Evolutionary conservation across 1,284 basidiomycete genomes (phyloP), one percentile per base, ranked within the genome.

Genomic region (Cryptococcus wingfieldii): DNA sequence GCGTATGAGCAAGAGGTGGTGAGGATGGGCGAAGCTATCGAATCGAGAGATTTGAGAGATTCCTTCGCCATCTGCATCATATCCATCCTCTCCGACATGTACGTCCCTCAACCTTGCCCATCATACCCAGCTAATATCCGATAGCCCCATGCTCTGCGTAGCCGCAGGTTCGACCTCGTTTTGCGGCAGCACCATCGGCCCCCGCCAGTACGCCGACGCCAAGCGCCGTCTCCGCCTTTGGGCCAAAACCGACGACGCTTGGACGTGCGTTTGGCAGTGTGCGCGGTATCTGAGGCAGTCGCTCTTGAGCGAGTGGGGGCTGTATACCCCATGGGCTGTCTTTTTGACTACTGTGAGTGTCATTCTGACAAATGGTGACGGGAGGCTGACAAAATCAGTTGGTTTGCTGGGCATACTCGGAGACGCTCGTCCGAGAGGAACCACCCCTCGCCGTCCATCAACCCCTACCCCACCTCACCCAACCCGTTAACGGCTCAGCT

Each of bases 201-300:
- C 66, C 2, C 57, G 63, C 19, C 69, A 72, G 56, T 67, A 65
- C 39, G 54, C 64, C 3, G 71, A 74, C 54, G 64, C 65, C 12
- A 62, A 61, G 47, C 62, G 69, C 9, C 63, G 70, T 27, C 51
- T 71, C 16, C 55, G 61, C 14, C 51, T 72, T 3, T 74, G 72
- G 72, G 62, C 55, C 31, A 67, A 69, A 28, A 69, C 67, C 3
- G 63, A 65, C 7, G 69, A 74, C 55, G 67, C 72, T 10, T 72
- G 70, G 66, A 72, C 67, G 8, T 74, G 72, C 48, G 58, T 74
- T 3, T 72, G 70, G 72, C 70, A 72, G 55, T 68, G 59, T n/a
- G 63, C 69, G 14, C 53, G 69, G 37, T 74, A 68, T 53, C 63
- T 74, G 5, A 68, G 68, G 28, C 60, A 66, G 19, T 55, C 67